Evolutionary conservation across 1,284 basidiomycete genomes (phyloP), one percentile per base, ranked within the genome.

Genomic region (Megacollybia platyphylla): DNA sequence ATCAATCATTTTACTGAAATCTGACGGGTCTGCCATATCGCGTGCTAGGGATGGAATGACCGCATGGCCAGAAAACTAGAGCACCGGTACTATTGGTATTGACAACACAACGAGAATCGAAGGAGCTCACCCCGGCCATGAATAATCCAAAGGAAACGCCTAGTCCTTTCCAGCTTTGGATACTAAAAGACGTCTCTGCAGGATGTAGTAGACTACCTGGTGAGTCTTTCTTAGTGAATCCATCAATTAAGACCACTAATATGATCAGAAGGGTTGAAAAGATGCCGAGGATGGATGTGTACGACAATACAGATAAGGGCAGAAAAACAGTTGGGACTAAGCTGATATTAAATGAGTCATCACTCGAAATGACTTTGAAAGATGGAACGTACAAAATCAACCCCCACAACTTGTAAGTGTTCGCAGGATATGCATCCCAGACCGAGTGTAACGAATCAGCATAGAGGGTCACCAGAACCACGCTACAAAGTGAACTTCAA

Each of bases 11-110:
- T 60, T 64, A 57, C 87, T 76, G 55, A 94, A 96, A 48, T 82
- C 68, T 34, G 71, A 67, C 1, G 91, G 91, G 52, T 92, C 77
- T 42, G 67, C 64, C 92, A 97, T 97, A 59, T 97, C 93, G 50
- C 81, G 71, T 8, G 87, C 89, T 10, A 97, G 61, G 7, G 85
- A 88, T 5, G 93, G 93, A 40, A 97, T 85, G 30, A 94, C 88
- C 8, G 90, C 87, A 58, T 97, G 93, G 1, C 92, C 91, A 4
- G 90, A 83, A 53, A 97, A 94, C 72, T 88, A 51, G 8, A 29
- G 17, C 17, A 44, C 35, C n/a, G 39, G 20, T 17, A 38, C 18
- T n/a, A 40, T n/a, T 32, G 20, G 10, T 41, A 15, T 9, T 13
- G 13, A 34, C 11, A 17, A 10, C 11, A 15, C 7, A 2, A 10